Evolutionary conservation across 176 grass and related monocot genomes (phyloP).

Genomic region (Typha latifolia): DNA sequence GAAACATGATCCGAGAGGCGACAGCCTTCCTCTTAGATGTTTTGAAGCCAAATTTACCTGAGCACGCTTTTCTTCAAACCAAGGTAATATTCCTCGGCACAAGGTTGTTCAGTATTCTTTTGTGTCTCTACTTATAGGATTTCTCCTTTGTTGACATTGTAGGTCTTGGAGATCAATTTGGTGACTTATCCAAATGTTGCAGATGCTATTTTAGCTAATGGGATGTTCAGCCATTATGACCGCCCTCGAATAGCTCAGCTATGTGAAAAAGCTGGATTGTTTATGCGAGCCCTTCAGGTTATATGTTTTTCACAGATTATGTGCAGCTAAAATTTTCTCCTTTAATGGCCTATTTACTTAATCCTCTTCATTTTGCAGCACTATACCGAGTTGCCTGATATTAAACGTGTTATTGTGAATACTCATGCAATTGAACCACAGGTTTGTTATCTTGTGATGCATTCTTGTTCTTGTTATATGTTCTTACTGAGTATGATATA

Average conservation of each 20-base stretch:
- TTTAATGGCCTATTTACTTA: slow-evolving; percentile 17
- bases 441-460: slow-evolving; percentile 40
- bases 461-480: not conserved
- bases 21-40: slow-evolving; percentile 94
- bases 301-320: slow-evolving; percentile 12
- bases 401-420: slow-evolving; percentile 94
- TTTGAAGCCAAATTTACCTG: slow-evolving; percentile 82
- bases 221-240: slow-evolving; percentile 98
- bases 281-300: slow-evolving; percentile 93
- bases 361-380: slow-evolving; percentile 57
- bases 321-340: slow-evolving; percentile 1
- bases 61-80: slow-evolving; percentile 93
- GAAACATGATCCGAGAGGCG: slow-evolving; percentile 87
- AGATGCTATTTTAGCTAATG: slow-evolving; percentile 97
- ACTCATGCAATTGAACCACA: slow-evolving; percentile 94
- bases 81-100: slow-evolving; percentile 41
- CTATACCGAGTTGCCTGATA: slow-evolving; percentile 86
- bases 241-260: slow-evolving; percentile 96
- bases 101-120: slow-evolving; percentile 6
- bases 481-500: not conserved
- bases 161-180: slow-evolving; percentile 98
- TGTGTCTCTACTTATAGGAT: not conserved
- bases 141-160: slow-evolving; percentile 21
- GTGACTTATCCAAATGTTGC: slow-evolving; percentile 97
- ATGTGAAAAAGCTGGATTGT: slow-evolving; percentile 94